Conservation (phyloP, 164 flowering plant species). For the Berberis thunbergii region DNA sequence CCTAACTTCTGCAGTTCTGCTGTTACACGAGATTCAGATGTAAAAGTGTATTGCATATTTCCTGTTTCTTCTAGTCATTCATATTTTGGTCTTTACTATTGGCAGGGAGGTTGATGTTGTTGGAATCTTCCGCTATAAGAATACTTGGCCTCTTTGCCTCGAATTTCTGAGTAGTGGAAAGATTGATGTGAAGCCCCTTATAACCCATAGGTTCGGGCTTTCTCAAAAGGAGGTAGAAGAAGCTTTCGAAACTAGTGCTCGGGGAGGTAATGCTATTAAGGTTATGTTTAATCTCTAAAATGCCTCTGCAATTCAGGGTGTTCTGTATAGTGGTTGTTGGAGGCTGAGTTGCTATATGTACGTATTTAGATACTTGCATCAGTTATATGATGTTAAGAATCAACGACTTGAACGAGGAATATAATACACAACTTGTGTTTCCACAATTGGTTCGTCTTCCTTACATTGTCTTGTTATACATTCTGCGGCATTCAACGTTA, state of each 20-base stretch:
- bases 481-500: too few species aligned
- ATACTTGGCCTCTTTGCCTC: background rate
- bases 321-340: too few species aligned
- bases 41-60: too few species aligned
- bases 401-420: too few species aligned
- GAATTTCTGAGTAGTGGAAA: background rate
- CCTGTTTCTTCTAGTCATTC: background rate
- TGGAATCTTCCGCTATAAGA: constrained; percentile 3
- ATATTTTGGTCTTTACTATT: background rate
- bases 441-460: too few species aligned
- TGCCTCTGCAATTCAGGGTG: too few species aligned
- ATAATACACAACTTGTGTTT: too few species aligned
- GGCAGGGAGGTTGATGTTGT: constrained; percentile 2
- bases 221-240: background rate
- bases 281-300: background rate
- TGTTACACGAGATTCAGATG: too few species aligned
- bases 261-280: constrained; percentile 2
- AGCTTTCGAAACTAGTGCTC: constrained; percentile 1
- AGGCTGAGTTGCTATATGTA: too few species aligned
- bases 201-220: background rate
- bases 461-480: too few species aligned
- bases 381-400: too few species aligned
- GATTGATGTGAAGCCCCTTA: constrained; percentile 3
- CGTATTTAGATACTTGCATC: too few species aligned
- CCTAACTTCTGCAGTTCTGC: background rate